Base-by-base conservation (phyloP, 1,284 basidiomycete genomes). In the Tilletia caries region DNA sequence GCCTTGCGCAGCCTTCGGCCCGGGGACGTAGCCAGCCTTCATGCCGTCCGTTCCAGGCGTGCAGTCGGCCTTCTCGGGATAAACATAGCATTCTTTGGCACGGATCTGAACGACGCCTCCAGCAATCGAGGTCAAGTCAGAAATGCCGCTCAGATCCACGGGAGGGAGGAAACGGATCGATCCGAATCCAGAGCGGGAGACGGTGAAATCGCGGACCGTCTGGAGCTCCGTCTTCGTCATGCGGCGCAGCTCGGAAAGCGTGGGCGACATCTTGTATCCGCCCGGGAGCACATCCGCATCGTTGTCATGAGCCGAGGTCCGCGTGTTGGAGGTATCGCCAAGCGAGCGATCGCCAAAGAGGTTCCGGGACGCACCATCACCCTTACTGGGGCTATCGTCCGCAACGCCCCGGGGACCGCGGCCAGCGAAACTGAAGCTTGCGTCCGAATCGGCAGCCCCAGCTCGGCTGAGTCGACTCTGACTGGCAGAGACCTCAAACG, bases 51-150 rank as follows among this genome's bases (percentile, higher is more conserved):
- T 71, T 69, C 80, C 78, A 15, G 43, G 29, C 23, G 37, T 23
- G 33, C 58, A 64, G 10, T 71, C 73, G 58, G 78, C 81, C 65
- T 76, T 89, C 74, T 96, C 93, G 1, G 94, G 93, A 84, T 98
- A 98, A 65, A 98, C 93, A 69, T 89, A 90, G 78, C 92, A 92
- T 83, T 96, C 92, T 85, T 92, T 92, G 82, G 93, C 90, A 70
- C 93, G 91, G 81, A 99, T 94, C 66, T 91, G 88, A 48, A 98
- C 89, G 71, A 94, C 87, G 68, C 90, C 89, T n/a, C 95, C 96
- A 4, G 93, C 86, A 37, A 98, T 87, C 68, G 90, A 89, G 29
- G 89, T 88, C 58, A 98, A 88, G 77, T 90, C 91, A 23, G 89
- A 86, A 65, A 97, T 86, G 27, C 90, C 89, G 23, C 94, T 97